Conservation (phyloP, 257 asterid species). For the Catharanthus roseus region DNA sequence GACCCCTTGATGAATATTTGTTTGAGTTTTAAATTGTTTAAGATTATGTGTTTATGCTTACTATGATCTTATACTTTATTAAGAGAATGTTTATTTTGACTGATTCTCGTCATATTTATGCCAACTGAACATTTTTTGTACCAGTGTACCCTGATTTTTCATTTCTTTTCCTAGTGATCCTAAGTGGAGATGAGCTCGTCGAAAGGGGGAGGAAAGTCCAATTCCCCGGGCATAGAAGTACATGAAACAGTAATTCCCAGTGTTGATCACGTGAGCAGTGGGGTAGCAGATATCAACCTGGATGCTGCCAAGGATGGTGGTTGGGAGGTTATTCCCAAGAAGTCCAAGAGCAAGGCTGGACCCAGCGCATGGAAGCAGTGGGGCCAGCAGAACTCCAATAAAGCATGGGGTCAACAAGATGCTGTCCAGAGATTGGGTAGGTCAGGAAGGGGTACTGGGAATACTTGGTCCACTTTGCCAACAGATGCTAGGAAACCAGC, state of each 20-base stretch:
- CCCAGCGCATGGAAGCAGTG: constrained; percentile 31
- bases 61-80: background rate
- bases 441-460: constrained; percentile 42
- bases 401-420: constrained; percentile 53
- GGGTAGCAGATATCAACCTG: constrained; percentile 34
- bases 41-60: background rate
- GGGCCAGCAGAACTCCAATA: constrained; percentile 32
- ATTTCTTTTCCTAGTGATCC: background rate
- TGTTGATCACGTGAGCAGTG: constrained; percentile 30
- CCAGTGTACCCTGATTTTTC: background rate
- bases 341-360: constrained; percentile 45
- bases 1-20: background rate
- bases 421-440: constrained; percentile 43
- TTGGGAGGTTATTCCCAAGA: constrained; percentile 57
- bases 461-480: constrained; percentile 30
- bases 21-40: background rate
- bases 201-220: constrained; percentile 24
- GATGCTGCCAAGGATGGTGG: constrained; percentile 43
- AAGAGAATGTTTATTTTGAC: background rate
- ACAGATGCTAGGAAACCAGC: constrained; percentile 32
- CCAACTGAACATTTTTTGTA: background rate
- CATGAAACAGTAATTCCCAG: constrained; percentile 24
- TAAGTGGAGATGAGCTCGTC: constrained; percentile 38
- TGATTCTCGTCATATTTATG: background rate
- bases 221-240: constrained; percentile 26